Evolutionary conservation across 768 basidiomycete genomes (phyloP).

Genomic region (Pisolithus microcarpus): DNA sequence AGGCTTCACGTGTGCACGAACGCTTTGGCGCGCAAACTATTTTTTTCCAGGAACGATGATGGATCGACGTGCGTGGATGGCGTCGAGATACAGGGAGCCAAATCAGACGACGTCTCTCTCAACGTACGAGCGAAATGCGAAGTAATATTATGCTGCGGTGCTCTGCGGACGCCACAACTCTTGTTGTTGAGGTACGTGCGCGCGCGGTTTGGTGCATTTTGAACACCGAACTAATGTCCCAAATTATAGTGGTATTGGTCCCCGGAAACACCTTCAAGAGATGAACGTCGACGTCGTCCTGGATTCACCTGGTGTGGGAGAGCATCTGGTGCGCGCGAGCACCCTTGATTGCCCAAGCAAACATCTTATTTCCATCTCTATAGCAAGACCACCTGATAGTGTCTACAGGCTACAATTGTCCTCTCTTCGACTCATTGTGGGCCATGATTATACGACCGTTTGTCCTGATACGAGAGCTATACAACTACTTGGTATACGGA

Average conservation of each 20-base stretch:
- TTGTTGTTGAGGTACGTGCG: conserved; percentile 27
- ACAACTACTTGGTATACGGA: conserved; percentile 28
- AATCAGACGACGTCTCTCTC: not conserved
- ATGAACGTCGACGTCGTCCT: conserved; percentile 20
- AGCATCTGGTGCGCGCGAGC: conserved; percentile 21
- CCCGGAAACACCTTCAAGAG: conserved; percentile 29
- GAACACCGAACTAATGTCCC: no score
- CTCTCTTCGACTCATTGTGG: conserved; percentile 27
- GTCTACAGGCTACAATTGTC: conserved; percentile 27
- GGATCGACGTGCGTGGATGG: not conserved
- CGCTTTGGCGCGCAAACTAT: conserved; percentile 1
- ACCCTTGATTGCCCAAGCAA: not conserved
- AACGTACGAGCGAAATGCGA: conserved; percentile 12
- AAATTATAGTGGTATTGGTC: conserved; percentile 36
- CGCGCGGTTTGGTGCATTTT: not conserved
- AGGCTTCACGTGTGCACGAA: conserved; percentile 11
- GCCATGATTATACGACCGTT: conserved; percentile 20
- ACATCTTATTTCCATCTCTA: not conserved
- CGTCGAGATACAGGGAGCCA: not conserved
- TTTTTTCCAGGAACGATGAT: not conserved
- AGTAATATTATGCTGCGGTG: conserved; percentile 31
- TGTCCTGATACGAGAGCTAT: conserved; percentile 23
- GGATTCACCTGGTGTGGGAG: conserved; percentile 30
- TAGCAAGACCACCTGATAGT: conserved; percentile 36
- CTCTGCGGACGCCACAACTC: conserved; percentile 37